Percentiles rank a stretch among this genome's conserved stretches.
These are phyloP conservation scores for Aspergillus affinis DNA, from an alignment of 495 filamentous ascomycete species.

Conservation along the genomic window DNA sequence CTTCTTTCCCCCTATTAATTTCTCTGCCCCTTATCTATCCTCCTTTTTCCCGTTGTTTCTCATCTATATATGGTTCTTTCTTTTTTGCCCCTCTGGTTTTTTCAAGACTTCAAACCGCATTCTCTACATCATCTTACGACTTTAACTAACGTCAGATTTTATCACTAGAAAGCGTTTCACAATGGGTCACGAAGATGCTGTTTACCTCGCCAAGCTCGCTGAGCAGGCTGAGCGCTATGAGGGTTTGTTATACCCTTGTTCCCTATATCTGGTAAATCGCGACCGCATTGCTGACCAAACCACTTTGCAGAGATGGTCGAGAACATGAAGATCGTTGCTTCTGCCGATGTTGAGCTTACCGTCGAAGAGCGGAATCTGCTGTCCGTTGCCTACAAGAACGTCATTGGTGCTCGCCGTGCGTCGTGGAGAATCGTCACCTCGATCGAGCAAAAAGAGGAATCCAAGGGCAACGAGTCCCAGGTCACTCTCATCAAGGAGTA, in stretches of 20 bases:
- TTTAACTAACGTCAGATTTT: conserved; percentile 21
- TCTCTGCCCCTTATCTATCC: conserved; percentile 4
- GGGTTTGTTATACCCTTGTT: conserved; percentile 59
- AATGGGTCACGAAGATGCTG: conserved; percentile 99
- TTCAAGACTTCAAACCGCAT: background rate
- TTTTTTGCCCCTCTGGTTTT: conserved; percentile 7
- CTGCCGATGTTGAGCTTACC: conserved; percentile 91
- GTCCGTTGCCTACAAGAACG: conserved; percentile 99
- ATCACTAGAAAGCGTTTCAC: conserved; percentile 43
- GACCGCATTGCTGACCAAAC: conserved; percentile 24
- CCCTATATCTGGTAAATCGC: background rate
- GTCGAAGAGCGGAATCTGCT: conserved; percentile 99
- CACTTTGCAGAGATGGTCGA: conserved; percentile 89
- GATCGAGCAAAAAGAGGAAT: conserved; percentile 99
- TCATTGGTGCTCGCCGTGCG: conserved; percentile 96
- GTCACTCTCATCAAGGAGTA: conserved; percentile 97
- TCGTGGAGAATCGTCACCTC: conserved; percentile 99
- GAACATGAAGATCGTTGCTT: conserved; percentile 99
- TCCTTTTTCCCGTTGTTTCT: conserved; percentile 18
- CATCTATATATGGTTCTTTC: conserved; percentile 14
- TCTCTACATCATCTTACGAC: conserved; percentile 6
- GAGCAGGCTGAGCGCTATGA: conserved; percentile 99
- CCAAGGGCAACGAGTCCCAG: conserved; percentile 95
- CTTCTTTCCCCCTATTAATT: conserved; percentile 1
- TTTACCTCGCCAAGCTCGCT: conserved; percentile 99